Evolutionary conservation across 106 monocot species (phyloP), one percentile per base, ranked within the genome.

Genomic region (Phalaenopsis aphrodite): DNA sequence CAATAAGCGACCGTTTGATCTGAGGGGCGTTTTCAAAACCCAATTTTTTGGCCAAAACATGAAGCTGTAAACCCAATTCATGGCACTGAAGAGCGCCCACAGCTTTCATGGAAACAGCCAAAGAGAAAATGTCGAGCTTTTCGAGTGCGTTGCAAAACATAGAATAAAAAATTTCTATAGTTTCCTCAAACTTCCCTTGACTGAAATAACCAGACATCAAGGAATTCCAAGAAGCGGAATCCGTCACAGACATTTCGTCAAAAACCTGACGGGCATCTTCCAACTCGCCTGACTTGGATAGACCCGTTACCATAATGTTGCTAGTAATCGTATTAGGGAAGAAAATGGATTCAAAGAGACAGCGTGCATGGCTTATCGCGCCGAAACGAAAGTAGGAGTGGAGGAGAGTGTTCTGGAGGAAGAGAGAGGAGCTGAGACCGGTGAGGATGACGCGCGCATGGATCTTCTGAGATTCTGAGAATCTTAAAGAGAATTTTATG

Each of bases 301-400:
- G 80, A 12, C 89, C 93, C n/a, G 82, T 90, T 19, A 96, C 84
- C 86, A 94, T 82, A 38, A 88, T 85, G 78, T 96, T 96, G 87
- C 76, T 83, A 8, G 94, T 83, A 76, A 88, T 81, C 21, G 85
- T 84, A 78, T 96, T 96, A 24, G 83, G 91, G 12, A 24, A 7
- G 4, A 39, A 19, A 23, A 92, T 90, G 41, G 75, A 48, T 9
- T 71, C 55, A 58, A 90, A 92, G 19, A 94, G 71, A 21, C 41
- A 37, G 42, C 64, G 72, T 37, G 94, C 92, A 18, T 97, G 90
- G 18, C 80, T 49, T 19, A 82, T 39, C 24, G 76, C 79, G 67
- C 84, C 84, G 73, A 87, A 85, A 19, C 41, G 55, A 84, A 90
- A 58, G 87, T 96, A 96, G 8, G 80, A 42, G 45, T 84, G 68